phyloP scores from a whole-genome alignment of 805 yeast genomes.

The Kodamaea jinghongensis region DNA sequence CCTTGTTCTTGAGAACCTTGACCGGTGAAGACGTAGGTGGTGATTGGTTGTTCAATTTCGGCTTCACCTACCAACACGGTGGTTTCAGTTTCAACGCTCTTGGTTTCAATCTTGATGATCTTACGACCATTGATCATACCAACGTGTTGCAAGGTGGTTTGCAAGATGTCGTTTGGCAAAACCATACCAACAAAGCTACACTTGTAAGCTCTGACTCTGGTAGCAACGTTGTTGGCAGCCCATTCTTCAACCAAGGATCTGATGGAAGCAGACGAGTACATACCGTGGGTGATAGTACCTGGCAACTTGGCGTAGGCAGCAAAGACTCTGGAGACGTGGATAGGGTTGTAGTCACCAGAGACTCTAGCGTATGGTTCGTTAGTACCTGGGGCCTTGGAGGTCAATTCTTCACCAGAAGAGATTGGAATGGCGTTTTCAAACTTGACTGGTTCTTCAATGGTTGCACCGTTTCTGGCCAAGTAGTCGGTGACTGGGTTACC shows the following conservation, averaged over 20 bases:
- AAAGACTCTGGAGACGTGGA: constrained; percentile 94
- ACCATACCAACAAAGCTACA: constrained; percentile 96
- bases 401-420: constrained; percentile 58
- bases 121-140: constrained; percentile 99
- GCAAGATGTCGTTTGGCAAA: constrained; percentile 86
- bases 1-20: constrained; percentile 99
- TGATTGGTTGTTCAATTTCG: constrained; percentile 96
- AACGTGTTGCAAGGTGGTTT: constrained; percentile 86
- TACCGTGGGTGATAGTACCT: constrained; percentile 98
- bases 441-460: constrained; percentile 89
- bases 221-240: constrained; percentile 96
- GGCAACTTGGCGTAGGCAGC: constrained; percentile 91
- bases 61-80: constrained; percentile 91
- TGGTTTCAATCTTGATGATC: constrained; percentile 88
- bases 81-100: constrained; percentile 74
- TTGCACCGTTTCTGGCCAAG: constrained; percentile 84
- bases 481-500: constrained; percentile 98
- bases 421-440: constrained; percentile 91
- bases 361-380: constrained; percentile 96
- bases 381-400: constrained; percentile 86
- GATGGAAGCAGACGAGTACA: constrained; percentile 95
- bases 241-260: constrained; percentile 95
- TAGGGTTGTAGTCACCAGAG: constrained; percentile 98
- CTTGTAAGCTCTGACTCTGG: constrained; percentile 91
- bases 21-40: constrained; percentile 97